phyloP scores from a whole-genome alignment of 306 rosid species.

The Prunus campanulata region DNA sequence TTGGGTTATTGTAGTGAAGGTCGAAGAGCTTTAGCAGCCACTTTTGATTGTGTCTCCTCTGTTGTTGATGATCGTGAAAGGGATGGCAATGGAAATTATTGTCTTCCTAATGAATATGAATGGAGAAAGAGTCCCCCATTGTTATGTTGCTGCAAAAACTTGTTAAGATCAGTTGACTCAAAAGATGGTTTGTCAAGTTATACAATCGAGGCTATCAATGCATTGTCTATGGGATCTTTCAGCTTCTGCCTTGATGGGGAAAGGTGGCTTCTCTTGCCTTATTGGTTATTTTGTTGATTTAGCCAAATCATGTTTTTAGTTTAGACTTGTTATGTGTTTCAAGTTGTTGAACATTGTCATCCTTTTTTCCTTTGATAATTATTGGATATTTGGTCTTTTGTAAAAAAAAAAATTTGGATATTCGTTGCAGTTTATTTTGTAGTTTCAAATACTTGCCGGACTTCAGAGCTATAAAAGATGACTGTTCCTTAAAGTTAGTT shows the following conservation, averaged over 20 bases:
- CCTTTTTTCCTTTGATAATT: neutral
- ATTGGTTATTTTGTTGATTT: neutral
- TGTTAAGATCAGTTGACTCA: constrained; percentile 61
- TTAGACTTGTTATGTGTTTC: neutral
- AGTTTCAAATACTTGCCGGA: neutral
- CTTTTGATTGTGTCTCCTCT: constrained; percentile 34
- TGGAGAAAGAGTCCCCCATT: constrained; percentile 79
- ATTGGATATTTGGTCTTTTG: neutral
- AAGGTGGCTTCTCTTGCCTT: constrained; percentile 47
- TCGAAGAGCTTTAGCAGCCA: constrained; percentile 57
- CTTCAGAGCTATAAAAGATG: neutral
- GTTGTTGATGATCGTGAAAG: constrained; percentile 38
- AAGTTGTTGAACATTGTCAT: neutral
- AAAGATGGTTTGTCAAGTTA: constrained; percentile 50
- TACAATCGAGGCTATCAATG: constrained; percentile 61
- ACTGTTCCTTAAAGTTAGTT: neutral
- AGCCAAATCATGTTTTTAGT: constrained; percentile 1
- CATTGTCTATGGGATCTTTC: constrained; percentile 60
- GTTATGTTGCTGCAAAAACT: constrained; percentile 62
- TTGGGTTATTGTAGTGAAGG: constrained; percentile 69
- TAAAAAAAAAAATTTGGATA: neutral
- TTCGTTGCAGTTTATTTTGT: neutral
- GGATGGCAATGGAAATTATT: constrained; percentile 36
- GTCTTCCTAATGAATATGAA: constrained; percentile 47
- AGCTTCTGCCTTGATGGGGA: constrained; percentile 68